phyloP scores from a whole-genome alignment of 176 grass and related monocot species.

The Aegilops speltoides region DNA sequence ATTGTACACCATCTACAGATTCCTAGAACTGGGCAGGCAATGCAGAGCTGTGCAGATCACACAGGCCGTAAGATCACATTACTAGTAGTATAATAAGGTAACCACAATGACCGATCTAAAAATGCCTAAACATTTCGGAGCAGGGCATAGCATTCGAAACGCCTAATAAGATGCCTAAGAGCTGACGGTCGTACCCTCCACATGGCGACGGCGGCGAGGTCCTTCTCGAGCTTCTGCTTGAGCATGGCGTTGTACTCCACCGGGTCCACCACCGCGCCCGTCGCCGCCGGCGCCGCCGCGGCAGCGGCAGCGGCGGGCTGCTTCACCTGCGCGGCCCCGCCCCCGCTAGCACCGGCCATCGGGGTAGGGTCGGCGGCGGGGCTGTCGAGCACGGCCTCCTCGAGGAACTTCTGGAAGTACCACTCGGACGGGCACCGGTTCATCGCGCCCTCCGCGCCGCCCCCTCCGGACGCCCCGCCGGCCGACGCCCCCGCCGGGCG shows the following conservation, averaged over 20 bases:
- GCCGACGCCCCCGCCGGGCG: no score
- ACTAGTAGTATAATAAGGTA: neutral
- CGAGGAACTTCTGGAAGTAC: constrained; percentile 95
- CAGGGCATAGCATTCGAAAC: neutral
- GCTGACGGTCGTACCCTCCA: constrained; percentile 55
- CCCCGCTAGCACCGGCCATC: neutral
- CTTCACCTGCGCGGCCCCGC: constrained; percentile 23
- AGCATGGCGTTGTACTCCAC: constrained; percentile 74
- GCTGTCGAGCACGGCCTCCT: constrained; percentile 63
- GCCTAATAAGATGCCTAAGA: neutral
- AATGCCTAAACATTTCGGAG: neutral
- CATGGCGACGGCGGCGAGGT: constrained; percentile 84
- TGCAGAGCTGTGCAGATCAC: neutral
- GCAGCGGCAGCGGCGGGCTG: neutral
- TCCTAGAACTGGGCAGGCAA: neutral
- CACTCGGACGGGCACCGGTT: constrained; percentile 83
- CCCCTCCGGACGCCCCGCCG: neutral
- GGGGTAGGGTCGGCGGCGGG: constrained; percentile 16
- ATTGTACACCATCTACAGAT: neutral
- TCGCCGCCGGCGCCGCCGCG: neutral
- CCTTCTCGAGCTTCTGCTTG: constrained; percentile 90
- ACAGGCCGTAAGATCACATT: neutral
- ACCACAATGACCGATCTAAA: neutral
- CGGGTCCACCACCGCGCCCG: constrained; percentile 49
- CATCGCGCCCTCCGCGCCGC: constrained; percentile 29